Evolutionary conservation across 768 basidiomycete species (phyloP).

Genomic region (Chalciporus piperatus): DNA sequence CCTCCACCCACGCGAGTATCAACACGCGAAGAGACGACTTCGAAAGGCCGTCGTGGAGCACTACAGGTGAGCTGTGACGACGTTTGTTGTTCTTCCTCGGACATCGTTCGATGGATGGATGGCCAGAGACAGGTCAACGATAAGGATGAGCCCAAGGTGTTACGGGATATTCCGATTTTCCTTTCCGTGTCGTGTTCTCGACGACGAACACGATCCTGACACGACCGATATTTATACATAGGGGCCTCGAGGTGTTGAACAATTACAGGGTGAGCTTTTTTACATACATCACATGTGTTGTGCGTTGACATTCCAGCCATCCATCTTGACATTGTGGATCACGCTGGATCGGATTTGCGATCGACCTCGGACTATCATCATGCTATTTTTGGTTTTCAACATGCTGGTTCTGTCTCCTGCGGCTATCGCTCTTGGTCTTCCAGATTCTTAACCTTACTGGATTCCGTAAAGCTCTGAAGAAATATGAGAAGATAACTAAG

Average conservation of each 20-base stretch:
- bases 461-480: slow-evolving; percentile 82
- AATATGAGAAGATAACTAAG: slow-evolving; percentile 78
- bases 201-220: slow-evolving; percentile 12
- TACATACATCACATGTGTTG: neutral
- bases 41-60: slow-evolving; percentile 82
- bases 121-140: neutral
- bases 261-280: slow-evolving; percentile 68
- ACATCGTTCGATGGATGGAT: neutral
- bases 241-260: slow-evolving; percentile 79
- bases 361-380: neutral
- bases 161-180: neutral
- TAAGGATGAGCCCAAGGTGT: neutral
- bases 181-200: neutral
- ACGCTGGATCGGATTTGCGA: neutral
- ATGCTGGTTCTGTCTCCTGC: neutral
- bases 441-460: slow-evolving; percentile 88
- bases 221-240: slow-evolving; percentile 23
- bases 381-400: neutral
- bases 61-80: slow-evolving; percentile 54
- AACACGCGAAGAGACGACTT: slow-evolving; percentile 78
- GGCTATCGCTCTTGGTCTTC: neutral
- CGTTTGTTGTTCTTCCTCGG: neutral
- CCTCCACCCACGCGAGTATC: slow-evolving; percentile 75
- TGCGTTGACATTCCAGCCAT: neutral
- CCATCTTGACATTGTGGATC: neutral